Evolutionary conservation across 2,329 filamentous ascomycete species (phyloP), one percentile per base, ranked within the genome.

Genomic region (Xylariomycetidae sp.): DNA sequence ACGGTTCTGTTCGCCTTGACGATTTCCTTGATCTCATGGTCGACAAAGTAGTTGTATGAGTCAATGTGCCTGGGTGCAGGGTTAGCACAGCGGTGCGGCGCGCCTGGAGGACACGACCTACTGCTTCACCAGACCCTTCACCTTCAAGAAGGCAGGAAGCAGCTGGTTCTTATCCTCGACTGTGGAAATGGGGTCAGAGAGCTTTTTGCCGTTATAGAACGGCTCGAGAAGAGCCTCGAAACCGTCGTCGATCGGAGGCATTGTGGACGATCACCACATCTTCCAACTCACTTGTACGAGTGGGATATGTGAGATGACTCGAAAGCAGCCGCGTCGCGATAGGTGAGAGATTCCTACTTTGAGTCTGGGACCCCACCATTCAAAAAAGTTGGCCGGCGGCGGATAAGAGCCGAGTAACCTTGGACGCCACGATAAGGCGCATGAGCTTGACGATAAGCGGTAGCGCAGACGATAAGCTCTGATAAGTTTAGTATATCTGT

Each of bases 31-130:
- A 98, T 80, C 57, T 96, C 89, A 36, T 93, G 84, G 49, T 98
- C 87, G 47, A 95, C 84, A 51, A 98, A 96, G 64, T 92, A 95
- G 64, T 98, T 95, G 72, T 93, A 98, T 16, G 92, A 96, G 66
- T 98, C 93, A 55, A 95, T 90, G 60, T 95, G 89, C 50, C 70
- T 72, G 26, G 6, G 23, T n/a, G n/a, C 31, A 25, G 19, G 10
- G 9, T 30, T 50, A 29, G 12, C 33, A 34, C 10, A 31, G 28
- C 20, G 9, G 19, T 29, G 26, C 23, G 6, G 28, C 29, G 10
- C 13, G 14, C 10, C 17, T 29, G 8, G 10, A 20, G 10, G 17
- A 25, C 27, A 17, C 22, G 6, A 53, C 72, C 45, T 70, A 75
- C 68, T 96, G 90, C 61, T 95, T 95, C 33, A 95, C 89, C 37